A percentile compares a stretch with the other conserved stretches of the same genome.
These are phyloP conservation scores for Castanea sativa DNA, from an alignment of 306 rosid species.

Conservation along the genomic window DNA sequence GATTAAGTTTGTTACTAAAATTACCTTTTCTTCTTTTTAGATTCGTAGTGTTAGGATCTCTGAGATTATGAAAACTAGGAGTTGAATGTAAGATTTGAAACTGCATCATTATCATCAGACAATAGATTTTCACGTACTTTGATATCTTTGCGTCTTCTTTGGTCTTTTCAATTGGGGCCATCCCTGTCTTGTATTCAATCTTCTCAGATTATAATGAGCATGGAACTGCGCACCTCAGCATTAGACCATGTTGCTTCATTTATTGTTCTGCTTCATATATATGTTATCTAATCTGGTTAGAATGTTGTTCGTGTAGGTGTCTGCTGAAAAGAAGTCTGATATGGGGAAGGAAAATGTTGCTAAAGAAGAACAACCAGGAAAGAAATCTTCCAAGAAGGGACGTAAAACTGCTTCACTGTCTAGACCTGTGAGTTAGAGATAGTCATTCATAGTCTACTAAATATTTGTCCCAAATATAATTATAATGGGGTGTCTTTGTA, in stretches of 20 bases:
- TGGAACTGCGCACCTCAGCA: neutral
- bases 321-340: constrained; percentile 68
- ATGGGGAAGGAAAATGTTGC: constrained; percentile 47
- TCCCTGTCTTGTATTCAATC: neutral
- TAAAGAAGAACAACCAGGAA: constrained; percentile 52
- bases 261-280: neutral
- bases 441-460: constrained; percentile 21
- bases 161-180: neutral
- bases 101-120: neutral
- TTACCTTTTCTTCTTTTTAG: neutral
- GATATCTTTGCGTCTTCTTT: constrained; percentile 1
- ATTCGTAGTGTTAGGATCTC: neutral
- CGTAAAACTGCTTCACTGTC: constrained; percentile 51
- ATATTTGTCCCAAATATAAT: constrained; percentile 10
- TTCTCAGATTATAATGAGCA: constrained; percentile 6
- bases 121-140: neutral
- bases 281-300: neutral
- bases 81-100: neutral
- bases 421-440: constrained; percentile 81
- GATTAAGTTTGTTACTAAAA: neutral
- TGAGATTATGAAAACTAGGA: neutral
- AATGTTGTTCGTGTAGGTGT: constrained; percentile 44
- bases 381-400: constrained; percentile 58
- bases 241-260: neutral
- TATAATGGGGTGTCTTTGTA: constrained; percentile 33